Evolutionary conservation across 306 rosid genomes (phyloP).

Genomic region (Prunus salicina): DNA sequence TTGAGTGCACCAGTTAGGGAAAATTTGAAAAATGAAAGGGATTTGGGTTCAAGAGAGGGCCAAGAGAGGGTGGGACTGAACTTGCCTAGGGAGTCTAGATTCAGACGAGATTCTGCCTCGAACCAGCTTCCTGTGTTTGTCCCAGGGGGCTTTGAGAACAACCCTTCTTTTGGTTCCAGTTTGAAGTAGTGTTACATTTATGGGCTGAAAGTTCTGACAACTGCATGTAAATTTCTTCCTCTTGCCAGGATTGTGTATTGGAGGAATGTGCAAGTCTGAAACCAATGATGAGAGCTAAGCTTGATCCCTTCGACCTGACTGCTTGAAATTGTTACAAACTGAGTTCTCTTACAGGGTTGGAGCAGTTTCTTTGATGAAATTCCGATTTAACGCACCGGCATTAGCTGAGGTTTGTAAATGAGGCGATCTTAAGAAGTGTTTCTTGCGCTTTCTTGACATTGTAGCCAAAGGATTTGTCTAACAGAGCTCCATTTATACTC

Average conservation of each 20-base stretch:
- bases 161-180: conserved; percentile 54
- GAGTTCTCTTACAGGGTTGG: neutral
- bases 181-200: conserved; percentile 33
- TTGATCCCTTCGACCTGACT: conserved; percentile 17
- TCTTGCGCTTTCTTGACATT: conserved; percentile 12
- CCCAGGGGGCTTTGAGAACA: conserved; percentile 64
- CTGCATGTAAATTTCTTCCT: neutral
- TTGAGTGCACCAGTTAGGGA: conserved; percentile 70
- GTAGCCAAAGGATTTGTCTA: conserved; percentile 23
- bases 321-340: conserved; percentile 12
- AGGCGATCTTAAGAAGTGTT: conserved; percentile 10
- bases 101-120: conserved; percentile 72
- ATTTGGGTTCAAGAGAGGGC: conserved; percentile 39
- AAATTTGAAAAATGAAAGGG: conserved; percentile 55
- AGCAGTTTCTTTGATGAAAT: conserved; percentile 30
- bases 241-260: neutral
- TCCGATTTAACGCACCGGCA: conserved; percentile 17
- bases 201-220: conserved; percentile 35
- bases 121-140: conserved; percentile 95
- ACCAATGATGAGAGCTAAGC: neutral
- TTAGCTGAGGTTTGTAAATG: conserved; percentile 39
- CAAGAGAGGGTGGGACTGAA: conserved; percentile 50
- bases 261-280: conserved; percentile 9
- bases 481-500: conserved; percentile 8
- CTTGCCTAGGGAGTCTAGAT: conserved; percentile 67